Conservation (phyloP, 768 basidiomycete genomes). For the Amanita inopinata region DNA sequence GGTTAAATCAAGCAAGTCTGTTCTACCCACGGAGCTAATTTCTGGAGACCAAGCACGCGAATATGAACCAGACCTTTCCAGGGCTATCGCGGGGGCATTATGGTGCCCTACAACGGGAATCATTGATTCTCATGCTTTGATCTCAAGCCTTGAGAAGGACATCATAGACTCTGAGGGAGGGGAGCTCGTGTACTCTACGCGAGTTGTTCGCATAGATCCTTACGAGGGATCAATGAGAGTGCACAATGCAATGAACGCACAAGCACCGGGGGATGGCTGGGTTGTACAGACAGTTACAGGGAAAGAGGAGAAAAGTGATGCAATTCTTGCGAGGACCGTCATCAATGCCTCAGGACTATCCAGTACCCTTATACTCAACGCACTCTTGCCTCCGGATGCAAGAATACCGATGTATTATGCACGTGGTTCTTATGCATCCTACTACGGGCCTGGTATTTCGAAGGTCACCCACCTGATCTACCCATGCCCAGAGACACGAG, state of each 20-base stretch:
- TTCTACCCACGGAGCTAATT: constrained; percentile 60
- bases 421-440: constrained; percentile 81
- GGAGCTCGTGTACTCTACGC: constrained; percentile 68
- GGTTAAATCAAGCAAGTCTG: constrained; percentile 18
- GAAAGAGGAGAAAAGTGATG: constrained; percentile 35
- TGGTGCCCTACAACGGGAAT: constrained; percentile 87
- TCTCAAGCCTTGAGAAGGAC: constrained; percentile 77
- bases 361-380: constrained; percentile 60
- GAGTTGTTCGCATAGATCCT: constrained; percentile 80
- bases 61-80: constrained; percentile 78
- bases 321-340: constrained; percentile 63
- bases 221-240: constrained; percentile 21
- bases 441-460: constrained; percentile 68
- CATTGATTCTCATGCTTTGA: constrained; percentile 75
- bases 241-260: constrained; percentile 16
- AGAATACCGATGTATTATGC: constrained; percentile 73
- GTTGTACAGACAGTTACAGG: constrained; percentile 73
- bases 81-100: constrained; percentile 60
- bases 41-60: constrained; percentile 54
- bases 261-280: constrained; percentile 58
- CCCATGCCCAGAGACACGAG: constrained; percentile 70
- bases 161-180: constrained; percentile 61
- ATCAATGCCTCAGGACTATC: constrained; percentile 81
- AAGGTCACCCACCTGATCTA: constrained; percentile 75
- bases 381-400: constrained; percentile 44